Base-by-base conservation (phyloP, 78 protist genomes). In the Dictyostelium capitatum region DNA sequence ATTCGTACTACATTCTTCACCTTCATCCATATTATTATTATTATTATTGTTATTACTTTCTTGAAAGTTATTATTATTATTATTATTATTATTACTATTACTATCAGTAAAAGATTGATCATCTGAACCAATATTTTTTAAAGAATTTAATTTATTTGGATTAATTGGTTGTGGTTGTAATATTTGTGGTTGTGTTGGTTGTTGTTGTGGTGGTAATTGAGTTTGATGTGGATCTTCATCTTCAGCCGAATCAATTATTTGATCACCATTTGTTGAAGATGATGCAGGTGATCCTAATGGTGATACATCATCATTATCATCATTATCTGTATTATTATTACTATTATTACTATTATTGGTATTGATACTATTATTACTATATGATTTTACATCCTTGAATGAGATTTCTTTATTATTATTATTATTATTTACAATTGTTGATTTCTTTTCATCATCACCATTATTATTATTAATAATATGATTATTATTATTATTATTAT, bases 1-100 rank as follows among this genome's bases (percentile, higher is more conserved):
- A 62, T 59, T 59, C 17, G 79, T 70, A 46, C 54, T 41, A 70
- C 79, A 70, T 4, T 70, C 79, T 4, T 70, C 79, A 70, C 79
- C 43, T 41, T 20, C 79, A 70, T 41, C 43, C 43, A 37, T 37
- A 37, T 2, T 37, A 37, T 37, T 37, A 37, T 37, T 37, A 2
- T 37, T 37, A 37, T 37, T 37, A 37, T 37, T 37, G 2, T 37
- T 37, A 37, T 37, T 37, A 37, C 43, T 37, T 37, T 37, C 43
- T 37, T 37, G 43, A 37, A 37, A 37, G 43, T 37, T 37, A 2
- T 37, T 37, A 37, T 37, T 37, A 2, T 37, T 37, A 37, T 37
- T 37, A 37, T 37, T 2, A 37, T 37, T 37, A 37, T 37, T 37
- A 37, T 37, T 37, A 2, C 2, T 37, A 37, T 37, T 37, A 2